These are phyloP conservation scores for Kwoniella botswanensis DNA, from an alignment of 768 basidiomycete species.

Conservation along the genomic window DNA sequence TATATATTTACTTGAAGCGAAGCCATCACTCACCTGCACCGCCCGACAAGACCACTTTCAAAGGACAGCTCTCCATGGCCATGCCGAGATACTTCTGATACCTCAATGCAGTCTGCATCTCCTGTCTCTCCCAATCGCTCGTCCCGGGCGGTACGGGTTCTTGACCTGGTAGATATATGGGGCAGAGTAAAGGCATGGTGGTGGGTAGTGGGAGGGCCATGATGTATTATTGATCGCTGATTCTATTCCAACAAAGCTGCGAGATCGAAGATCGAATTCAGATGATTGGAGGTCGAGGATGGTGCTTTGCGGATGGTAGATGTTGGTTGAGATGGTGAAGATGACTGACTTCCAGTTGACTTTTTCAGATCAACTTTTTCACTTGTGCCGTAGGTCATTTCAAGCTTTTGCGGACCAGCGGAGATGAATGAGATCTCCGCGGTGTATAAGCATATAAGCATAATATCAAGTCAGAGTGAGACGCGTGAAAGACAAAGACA, in stretches of 20 bases:
- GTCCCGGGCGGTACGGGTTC: conserved; percentile 79
- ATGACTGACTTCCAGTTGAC: not conserved
- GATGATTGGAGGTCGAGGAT: not conserved
- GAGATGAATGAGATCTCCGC: not conserved
- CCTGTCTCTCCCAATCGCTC: conserved; percentile 76
- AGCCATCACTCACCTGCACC: conserved; percentile 69
- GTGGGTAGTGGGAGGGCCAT: conserved; percentile 22
- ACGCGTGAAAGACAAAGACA: not conserved
- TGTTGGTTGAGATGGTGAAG: not conserved
- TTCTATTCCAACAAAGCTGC: not conserved
- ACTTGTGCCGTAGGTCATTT: not conserved
- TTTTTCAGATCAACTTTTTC: not conserved
- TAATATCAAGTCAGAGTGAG: not conserved
- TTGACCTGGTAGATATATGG: conserved; percentile 80
- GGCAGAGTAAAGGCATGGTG: conserved; percentile 62
- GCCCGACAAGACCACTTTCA: conserved; percentile 80
- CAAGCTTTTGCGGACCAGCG: not conserved
- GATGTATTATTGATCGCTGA: not conserved
- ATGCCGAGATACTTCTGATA: conserved; percentile 72
- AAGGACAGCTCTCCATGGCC: conserved; percentile 84
- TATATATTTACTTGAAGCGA: too few relatives aligned
- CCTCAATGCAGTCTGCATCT: conserved; percentile 72
- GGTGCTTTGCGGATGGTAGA: not conserved
- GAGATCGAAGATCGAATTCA: not conserved
- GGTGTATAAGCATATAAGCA: not conserved